These are phyloP conservation scores for Neurospora tetraspora DNA, from an alignment of 495 filamentous ascomycete genomes.

Conservation along the genomic window DNA sequence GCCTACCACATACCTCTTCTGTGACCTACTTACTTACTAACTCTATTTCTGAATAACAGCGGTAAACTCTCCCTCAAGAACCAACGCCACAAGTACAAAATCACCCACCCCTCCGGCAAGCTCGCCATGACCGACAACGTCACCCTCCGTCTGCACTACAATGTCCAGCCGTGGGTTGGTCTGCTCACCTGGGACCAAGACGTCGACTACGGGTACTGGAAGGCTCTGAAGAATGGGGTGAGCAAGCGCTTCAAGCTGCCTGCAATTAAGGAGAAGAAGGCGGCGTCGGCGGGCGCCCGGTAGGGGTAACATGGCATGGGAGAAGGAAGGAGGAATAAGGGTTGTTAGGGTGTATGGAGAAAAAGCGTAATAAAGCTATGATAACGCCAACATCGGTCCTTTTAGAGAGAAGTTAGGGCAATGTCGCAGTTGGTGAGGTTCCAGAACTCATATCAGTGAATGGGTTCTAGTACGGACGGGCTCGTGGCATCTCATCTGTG, in stretches of 20 bases:
- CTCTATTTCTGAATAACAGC: slow-evolving; percentile 13
- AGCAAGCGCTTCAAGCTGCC: slow-evolving; percentile 68
- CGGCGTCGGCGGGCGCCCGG: neutral
- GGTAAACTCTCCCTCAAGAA: slow-evolving; percentile 66
- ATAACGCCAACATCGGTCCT: neutral
- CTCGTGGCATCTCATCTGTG: neutral
- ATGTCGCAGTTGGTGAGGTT: neutral
- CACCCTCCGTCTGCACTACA: slow-evolving; percentile 74
- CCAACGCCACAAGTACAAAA: slow-evolving; percentile 85
- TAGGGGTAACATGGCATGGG: neutral
- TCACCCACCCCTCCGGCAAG: slow-evolving; percentile 72
- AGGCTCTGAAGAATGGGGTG: slow-evolving; percentile 46
- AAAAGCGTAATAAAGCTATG: neutral
- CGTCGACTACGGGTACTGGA: slow-evolving; percentile 51
- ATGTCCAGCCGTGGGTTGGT: slow-evolving; percentile 96
- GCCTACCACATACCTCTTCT: neutral
- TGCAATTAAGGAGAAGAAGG: slow-evolving; percentile 52
- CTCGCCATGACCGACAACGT: slow-evolving; percentile 63
- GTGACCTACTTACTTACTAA: neutral
- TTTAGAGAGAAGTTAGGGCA: neutral
- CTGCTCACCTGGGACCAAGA: slow-evolving; percentile 65
- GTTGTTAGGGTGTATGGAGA: neutral
- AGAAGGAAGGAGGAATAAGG: slow-evolving; percentile 5
- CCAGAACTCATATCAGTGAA: neutral
- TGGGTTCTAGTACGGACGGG: neutral